Base-by-base conservation (phyloP, 2,329 filamentous ascomycete species). In the Fusarium sp. region DNA sequence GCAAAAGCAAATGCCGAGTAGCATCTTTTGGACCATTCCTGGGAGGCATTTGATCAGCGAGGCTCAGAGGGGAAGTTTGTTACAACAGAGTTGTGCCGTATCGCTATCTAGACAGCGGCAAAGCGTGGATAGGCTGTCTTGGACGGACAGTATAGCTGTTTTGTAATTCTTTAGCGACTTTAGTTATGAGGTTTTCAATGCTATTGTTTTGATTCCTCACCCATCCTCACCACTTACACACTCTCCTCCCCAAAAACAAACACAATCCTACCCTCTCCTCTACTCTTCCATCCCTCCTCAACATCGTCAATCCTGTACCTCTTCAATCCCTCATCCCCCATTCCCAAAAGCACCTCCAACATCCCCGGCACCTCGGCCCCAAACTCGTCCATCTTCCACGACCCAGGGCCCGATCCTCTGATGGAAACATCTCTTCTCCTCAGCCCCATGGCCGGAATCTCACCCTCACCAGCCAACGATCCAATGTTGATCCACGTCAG, bases 401-500 rank as follows among this genome's bases (percentile, higher is more conserved):
- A 72, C 0, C 81, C 80, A 0, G 78, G 77, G 0, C 80, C 81
- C 0, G 80, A 71, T 0, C 81, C 82, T 9, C 78, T 69, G 27
- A 83, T 63, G 2, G 78, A 81, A 5, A 86, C 71, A 47, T 83
- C 75, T 64, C 80, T 80, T 19, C 78, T 77, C 55, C 83, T 72
- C 57, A 86, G 67, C 7, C 81, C 61, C 4, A 75, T 72, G 0
- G 77, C 76, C 29, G 80, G 77, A 9, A 85, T 67, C 7, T 66
- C 57, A 1, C 78, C 72, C 2, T 76, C 74, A 17, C 73, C 73
- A 0, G 77, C 77, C 38, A 85, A 65, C 1, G 74, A 71, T 6
- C 84, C 83, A 50, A 86, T 81, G 47, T 81, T 79, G 10, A 86
- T 78, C 67, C 82, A 84, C 54, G 84, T 82, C 21, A 83, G 74